Percentiles rank a stretch among this genome's conserved stretches.
phyloP scores from a whole-genome alignment of 1,284 basidiomycete species.

The Tilletia indica region DNA sequence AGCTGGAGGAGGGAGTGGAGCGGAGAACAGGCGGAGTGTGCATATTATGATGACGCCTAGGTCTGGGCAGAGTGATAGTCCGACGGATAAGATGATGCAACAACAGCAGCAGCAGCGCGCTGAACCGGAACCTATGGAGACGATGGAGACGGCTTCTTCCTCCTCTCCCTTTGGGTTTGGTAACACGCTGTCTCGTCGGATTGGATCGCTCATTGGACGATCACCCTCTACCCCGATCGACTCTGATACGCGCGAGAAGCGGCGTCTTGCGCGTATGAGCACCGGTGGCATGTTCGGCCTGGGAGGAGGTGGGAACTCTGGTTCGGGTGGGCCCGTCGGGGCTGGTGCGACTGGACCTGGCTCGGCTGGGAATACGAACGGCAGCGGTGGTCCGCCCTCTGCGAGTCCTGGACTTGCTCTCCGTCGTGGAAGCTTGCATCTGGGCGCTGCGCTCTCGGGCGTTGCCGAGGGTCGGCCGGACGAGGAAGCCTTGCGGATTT shows the following conservation, averaged over 20 bases:
- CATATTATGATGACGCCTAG: constrained; percentile 24
- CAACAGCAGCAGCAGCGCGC: not conserved
- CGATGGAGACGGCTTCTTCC: not conserved
- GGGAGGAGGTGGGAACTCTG: not conserved
- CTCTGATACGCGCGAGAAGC: constrained; percentile 37
- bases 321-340: not conserved
- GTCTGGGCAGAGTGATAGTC: too few species aligned
- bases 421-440: constrained; percentile 21
- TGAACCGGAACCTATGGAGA: not conserved
- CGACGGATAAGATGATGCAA: too few species aligned
- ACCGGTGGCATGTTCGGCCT: constrained; percentile 34
- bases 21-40: constrained; percentile 27
- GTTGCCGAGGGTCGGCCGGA: constrained; percentile 19
- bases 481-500: not conserved
- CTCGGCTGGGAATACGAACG: not conserved
- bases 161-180: constrained; percentile 32
- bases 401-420: not conserved
- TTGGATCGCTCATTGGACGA: constrained; percentile 46
- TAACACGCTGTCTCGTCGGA: constrained; percentile 37
- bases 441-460: constrained; percentile 18
- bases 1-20: not conserved
- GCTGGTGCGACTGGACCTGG: not conserved
- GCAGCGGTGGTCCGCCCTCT: not conserved
- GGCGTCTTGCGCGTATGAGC: constrained; percentile 44
- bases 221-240: constrained; percentile 42